Conservation (phyloP, 1,284 basidiomycete genomes). For the Boletus semigastroideus region DNA sequence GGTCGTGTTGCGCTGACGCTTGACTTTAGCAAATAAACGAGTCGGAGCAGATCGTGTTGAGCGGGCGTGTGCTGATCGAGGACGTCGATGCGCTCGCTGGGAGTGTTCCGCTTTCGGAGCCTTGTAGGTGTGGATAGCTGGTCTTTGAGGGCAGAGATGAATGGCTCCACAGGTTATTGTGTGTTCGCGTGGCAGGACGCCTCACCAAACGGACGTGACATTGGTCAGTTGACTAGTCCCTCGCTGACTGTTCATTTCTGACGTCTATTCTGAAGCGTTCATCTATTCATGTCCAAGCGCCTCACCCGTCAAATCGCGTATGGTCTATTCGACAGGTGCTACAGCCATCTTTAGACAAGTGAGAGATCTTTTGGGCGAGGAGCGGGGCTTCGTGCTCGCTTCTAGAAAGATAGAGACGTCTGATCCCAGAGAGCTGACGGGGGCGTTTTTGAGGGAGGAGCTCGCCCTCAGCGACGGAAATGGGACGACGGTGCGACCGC, state of each 20-base stretch:
- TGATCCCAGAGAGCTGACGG: constrained; percentile 71
- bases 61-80: constrained; percentile 37
- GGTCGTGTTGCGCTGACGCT: background rate
- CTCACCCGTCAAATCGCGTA: constrained; percentile 80
- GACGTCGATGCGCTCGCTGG: constrained; percentile 45
- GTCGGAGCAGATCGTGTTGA: constrained; percentile 52
- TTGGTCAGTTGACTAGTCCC: constrained; percentile 44
- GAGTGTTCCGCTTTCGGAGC: constrained; percentile 53
- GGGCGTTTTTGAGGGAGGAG: constrained; percentile 58
- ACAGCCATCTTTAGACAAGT: constrained; percentile 55
- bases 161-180: constrained; percentile 51
- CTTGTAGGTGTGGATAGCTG: constrained; percentile 37
- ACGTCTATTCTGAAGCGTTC: constrained; percentile 55
- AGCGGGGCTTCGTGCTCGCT: constrained; percentile 42
- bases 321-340: constrained; percentile 81
- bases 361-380: constrained; percentile 49
- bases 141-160: background rate
- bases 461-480: constrained; percentile 40
- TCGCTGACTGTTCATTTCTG: background rate
- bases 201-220: constrained; percentile 47
- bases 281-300: constrained; percentile 84
- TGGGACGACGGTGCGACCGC: constrained; percentile 5
- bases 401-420: constrained; percentile 79
- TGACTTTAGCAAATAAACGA: constrained; percentile 57
- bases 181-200: constrained; percentile 72